phyloP scores from a whole-genome alignment of 2,329 filamentous ascomycete genomes.

The Botryosphaeria dothidea region DNA sequence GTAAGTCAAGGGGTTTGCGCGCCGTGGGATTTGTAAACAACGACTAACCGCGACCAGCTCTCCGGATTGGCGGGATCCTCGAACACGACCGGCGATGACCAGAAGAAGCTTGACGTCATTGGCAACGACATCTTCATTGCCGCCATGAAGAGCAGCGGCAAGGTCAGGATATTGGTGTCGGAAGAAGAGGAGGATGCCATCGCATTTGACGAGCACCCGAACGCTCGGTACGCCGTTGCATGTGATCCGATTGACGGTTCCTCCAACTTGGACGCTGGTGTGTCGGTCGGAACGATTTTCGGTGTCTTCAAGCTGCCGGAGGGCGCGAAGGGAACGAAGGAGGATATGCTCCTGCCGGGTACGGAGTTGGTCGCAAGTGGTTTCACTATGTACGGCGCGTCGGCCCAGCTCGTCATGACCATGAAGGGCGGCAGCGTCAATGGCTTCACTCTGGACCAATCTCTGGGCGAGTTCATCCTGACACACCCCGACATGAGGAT shows the following conservation, averaged over 20 bases:
- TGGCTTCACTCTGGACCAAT: constrained; percentile 96
- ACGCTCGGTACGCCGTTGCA: constrained; percentile 86
- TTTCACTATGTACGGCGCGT: constrained; percentile 99
- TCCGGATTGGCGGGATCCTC: constrained; percentile 92
- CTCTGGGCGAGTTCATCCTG: constrained; percentile 97
- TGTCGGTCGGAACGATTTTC: constrained; percentile 97
- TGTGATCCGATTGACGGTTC: constrained; percentile 98
- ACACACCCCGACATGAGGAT: constrained; percentile 94
- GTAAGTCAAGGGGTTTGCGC: constrained; percentile 28
- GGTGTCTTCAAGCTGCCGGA: constrained; percentile 88
- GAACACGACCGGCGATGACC: constrained; percentile 94
- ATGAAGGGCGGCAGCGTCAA: constrained; percentile 93
- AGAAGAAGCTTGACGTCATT: constrained; percentile 99
- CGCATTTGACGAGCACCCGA: constrained; percentile 73
- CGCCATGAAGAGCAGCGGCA: constrained; percentile 89
- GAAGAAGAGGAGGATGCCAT: constrained; percentile 96
- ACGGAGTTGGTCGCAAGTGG: constrained; percentile 89
- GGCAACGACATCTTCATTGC: constrained; percentile 97
- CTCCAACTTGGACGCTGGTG: constrained; percentile 95
- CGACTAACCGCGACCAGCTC: constrained; percentile 50
- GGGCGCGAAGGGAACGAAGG: constrained; percentile 69
- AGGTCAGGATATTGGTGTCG: constrained; percentile 89
- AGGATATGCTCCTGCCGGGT: constrained; percentile 86
- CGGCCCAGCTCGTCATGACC: constrained; percentile 92
- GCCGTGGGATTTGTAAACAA: neutral